Percentiles rank a stretch among this genome's conserved stretches.
phyloP scores from a whole-genome alignment of 441 rosid species.

The Capsella rubella region DNA sequence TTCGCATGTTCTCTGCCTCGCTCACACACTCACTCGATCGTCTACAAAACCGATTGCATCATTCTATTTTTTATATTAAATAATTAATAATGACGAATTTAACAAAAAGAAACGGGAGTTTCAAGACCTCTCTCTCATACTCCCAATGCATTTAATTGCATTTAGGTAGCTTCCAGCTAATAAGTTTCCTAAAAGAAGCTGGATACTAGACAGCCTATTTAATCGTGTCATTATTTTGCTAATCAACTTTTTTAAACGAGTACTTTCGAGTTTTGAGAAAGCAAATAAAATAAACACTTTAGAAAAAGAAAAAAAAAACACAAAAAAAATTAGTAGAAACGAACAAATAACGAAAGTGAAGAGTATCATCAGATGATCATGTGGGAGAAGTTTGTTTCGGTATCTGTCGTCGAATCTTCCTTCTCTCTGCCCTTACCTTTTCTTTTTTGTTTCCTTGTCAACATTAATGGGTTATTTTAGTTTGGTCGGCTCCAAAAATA shows the following conservation, averaged over 20 bases:
- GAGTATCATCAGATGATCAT: constrained; percentile 24
- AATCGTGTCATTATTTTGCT: constrained; percentile 26
- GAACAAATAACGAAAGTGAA: constrained; percentile 13
- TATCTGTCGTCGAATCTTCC: constrained; percentile 38
- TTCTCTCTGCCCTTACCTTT: not conserved
- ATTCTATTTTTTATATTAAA: not conserved
- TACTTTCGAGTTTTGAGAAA: not conserved
- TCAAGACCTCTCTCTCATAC: constrained; percentile 29
- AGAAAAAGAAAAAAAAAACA: no score
- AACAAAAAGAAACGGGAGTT: not conserved
- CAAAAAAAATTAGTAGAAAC: not conserved
- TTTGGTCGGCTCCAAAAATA: constrained; percentile 38
- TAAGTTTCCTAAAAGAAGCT: constrained; percentile 15
- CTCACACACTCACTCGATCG: not conserved
- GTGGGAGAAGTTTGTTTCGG: constrained; percentile 31
- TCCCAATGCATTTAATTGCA: constrained; percentile 30
- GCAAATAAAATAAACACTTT: not conserved
- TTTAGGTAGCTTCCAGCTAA: constrained; percentile 39
- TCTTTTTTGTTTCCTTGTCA: not conserved
- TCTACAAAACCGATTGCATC: constrained; percentile 18
- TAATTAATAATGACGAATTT: constrained; percentile 10
- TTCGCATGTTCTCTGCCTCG: not conserved
- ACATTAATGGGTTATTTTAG: constrained; percentile 19
- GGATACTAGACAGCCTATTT: constrained; percentile 23
- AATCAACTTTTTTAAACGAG: not conserved